Percentiles rank a stretch among this genome's conserved stretches.
Conservation (phyloP, 78 protist genomes). For the Dictyostelium citrinum region DNA sequence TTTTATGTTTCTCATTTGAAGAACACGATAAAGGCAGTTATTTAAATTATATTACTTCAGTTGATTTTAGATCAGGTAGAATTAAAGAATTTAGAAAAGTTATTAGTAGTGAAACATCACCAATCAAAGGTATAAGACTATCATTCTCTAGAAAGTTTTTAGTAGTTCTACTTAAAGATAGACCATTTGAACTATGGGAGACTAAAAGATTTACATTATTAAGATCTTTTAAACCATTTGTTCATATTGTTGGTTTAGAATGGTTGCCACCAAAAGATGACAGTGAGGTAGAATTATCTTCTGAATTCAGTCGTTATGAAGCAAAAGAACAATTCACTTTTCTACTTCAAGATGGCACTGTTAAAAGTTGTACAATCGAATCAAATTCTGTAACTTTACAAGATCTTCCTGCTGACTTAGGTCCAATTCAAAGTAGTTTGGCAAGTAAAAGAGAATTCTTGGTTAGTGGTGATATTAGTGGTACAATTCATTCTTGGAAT, state of each 20-base stretch:
- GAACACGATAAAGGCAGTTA: conserved; percentile 9
- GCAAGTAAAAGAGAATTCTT: conserved; percentile 41
- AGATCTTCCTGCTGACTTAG: conserved; percentile 13
- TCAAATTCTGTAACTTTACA: conserved; percentile 36
- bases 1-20: conserved; percentile 37
- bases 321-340: conserved; percentile 63
- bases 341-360: background rate
- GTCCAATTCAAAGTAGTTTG: background rate
- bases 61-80: conserved; percentile 68
- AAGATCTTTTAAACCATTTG: conserved; percentile 48
- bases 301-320: conserved; percentile 22
- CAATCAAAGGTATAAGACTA: conserved; percentile 39
- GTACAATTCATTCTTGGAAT: conserved; percentile 42
- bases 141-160: conserved; percentile 55
- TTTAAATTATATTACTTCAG: conserved; percentile 17
- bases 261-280: conserved; percentile 57
- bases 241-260: conserved; percentile 22
- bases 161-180: conserved; percentile 23
- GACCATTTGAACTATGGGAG: conserved; percentile 79
- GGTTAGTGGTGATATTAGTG: conserved; percentile 40
- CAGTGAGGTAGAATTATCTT: conserved; percentile 15
- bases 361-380: conserved; percentile 54
- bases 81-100: conserved; percentile 56
- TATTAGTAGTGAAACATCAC: conserved; percentile 19
- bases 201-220: conserved; percentile 47